Base-by-base conservation (phyloP, 495 filamentous ascomycete genomes). In the Aspergillus bertholletiae region DNA sequence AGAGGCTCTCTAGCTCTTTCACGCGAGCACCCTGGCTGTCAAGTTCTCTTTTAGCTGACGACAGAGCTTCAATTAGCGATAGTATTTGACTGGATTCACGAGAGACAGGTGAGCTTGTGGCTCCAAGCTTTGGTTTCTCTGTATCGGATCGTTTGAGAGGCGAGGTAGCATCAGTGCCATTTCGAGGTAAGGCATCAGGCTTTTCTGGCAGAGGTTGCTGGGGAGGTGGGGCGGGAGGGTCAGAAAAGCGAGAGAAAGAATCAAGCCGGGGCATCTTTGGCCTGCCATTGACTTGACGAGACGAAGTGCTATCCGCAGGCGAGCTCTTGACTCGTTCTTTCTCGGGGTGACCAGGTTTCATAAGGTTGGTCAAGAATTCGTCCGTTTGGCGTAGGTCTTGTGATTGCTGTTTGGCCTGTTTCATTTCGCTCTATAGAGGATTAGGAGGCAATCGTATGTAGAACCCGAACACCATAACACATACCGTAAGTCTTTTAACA, bases 161-260 rank as follows among this genome's bases (percentile, higher is more conserved):
- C 50, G 81, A 72, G 57, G 74, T 67, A 11, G 72, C 67, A 27
- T 78, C 83, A 6, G 60, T 54, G 7, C 56, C 65, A 53, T 62
- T 74, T 28, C 77, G 66, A 41, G 79, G 72, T 46, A 79, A 74
- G 37, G 82, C 80, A 70, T 94, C 89, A 1, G 92, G 92, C 64
- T 96, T 96, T 61, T 95, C 90, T 6, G 92, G 92, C 0, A 96
- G 74, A 15, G 92, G 90, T 61, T 96, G 92, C 62, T 93, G 88
- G 12, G 93, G 93, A 15, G 94, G 92, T 24, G 93, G 94, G 17
- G 90, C 89, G 8, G 90, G 92, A 18, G 92, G 92, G 53, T 96
- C 90, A 3, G 89, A 93, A 56, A 96, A 96, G 41, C 89, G 65
- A 0, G 78, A 80, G 43, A 79, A 70, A 9, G 72, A 71, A 60